Base-by-base conservation (phyloP, 495 filamentous ascomycete genomes). In the Glutinoglossum americanum region DNA sequence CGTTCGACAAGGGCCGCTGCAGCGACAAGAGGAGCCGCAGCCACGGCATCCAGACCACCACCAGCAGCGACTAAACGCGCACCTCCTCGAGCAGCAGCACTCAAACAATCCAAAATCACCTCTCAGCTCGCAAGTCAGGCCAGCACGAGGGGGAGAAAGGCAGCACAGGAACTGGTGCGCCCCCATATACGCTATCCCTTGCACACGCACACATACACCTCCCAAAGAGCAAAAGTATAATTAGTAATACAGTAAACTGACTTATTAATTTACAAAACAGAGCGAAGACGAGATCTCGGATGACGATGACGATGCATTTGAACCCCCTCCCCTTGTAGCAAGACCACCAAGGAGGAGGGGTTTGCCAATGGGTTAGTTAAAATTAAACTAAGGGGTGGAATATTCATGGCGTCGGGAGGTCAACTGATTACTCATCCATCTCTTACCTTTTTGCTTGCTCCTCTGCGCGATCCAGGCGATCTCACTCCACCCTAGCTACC, bases 301-400 rank as follows among this genome's bases (percentile, higher is more conserved):
- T 37, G 79, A 80, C 41, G 79, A 80, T 30, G 78, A 85, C 57
- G 88, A 94, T 71, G 87, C 84, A 0, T 92, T 93, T 70, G 87
- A 92, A 67, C 72, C 75, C 55, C 65, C 71, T 32, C 51, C 63
- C 11, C 59, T 62, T 21, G 61, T 64, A 25, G 61, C 66, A 47
- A 62, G 63, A 27, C 35, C 59, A 19, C 55, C 57, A 19, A 57
- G 60, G 47, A 61, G 60, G 35, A 62, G 60, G n/a, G 17, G n/a
- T 3, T 19, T 21, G 17, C 30, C 30, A n/a, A n/a, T n/a, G n/a
- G n/a, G n/a, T n/a, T n/a, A n/a, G n/a, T n/a, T n/a, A n/a, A n/a
- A n/a, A n/a, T n/a, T n/a, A n/a, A n/a, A n/a, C n/a, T n/a, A n/a
- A n/a, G n/a, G n/a, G n/a, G n/a, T n/a, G n/a, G n/a, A n/a, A n/a